These are phyloP conservation scores for Lepidopterella palustris DNA, from an alignment of 495 filamentous ascomycete genomes.

Conservation along the genomic window DNA sequence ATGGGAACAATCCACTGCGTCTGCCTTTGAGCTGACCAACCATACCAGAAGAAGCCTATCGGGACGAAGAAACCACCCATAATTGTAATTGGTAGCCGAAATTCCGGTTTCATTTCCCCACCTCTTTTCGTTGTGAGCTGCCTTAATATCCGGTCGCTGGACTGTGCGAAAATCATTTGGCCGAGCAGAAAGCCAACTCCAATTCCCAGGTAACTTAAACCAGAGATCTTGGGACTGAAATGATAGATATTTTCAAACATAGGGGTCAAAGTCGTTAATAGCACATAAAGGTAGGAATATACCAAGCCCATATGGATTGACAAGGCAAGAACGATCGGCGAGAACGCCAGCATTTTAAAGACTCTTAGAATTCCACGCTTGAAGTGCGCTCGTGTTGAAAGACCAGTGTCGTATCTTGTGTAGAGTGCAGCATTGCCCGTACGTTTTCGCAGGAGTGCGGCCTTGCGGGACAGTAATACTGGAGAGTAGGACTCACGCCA, in stretches of 20 bases:
- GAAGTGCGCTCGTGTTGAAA: conserved; percentile 28
- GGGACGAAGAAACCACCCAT: conserved; percentile 31
- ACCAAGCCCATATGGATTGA: conserved; percentile 34
- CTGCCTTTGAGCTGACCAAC: conserved; percentile 31
- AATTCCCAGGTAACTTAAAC: conserved; percentile 34
- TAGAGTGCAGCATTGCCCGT: conserved; percentile 34
- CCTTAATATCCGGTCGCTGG: conserved; percentile 32
- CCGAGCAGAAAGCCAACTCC: conserved; percentile 21
- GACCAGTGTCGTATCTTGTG: conserved; percentile 29
- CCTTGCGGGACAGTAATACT: conserved; percentile 31
- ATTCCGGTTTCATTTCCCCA: conserved; percentile 35
- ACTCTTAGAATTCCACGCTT: conserved; percentile 29
- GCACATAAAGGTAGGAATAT: conserved; percentile 36
- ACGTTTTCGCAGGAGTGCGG: conserved; percentile 33
- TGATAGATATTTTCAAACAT: conserved; percentile 37
- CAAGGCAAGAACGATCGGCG: conserved; percentile 36
- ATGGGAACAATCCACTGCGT: conserved; percentile 38
- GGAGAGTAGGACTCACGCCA: conserved; percentile 36
- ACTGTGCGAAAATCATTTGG: conserved; percentile 28
- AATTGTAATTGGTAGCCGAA: conserved; percentile 34
- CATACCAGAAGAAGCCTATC: conserved; percentile 36
- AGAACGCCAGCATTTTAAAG: conserved; percentile 36
- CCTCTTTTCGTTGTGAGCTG: conserved; percentile 25
- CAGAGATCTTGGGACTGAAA: conserved; percentile 35
- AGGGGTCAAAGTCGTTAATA: conserved; percentile 40